Percentiles rank a stretch among this genome's conserved stretches.
Conservation (phyloP, 208 protist species). For the Zelonia costaricensis region DNA sequence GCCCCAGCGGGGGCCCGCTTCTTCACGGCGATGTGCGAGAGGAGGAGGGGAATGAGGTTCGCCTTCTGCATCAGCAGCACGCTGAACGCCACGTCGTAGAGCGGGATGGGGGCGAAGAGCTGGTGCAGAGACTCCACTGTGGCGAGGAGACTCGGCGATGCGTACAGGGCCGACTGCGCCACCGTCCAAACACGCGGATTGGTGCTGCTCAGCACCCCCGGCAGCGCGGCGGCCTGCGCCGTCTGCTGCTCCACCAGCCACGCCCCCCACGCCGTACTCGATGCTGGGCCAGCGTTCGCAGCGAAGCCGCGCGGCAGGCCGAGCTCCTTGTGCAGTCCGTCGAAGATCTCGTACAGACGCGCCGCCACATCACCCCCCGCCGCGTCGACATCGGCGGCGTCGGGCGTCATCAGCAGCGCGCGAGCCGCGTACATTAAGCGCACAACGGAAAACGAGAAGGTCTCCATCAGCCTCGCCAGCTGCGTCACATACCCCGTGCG, state of each 20-base stretch:
- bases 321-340: conserved; percentile 67
- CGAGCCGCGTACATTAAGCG: conserved; percentile 14
- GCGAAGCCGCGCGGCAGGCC: conserved; percentile 44
- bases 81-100: conserved; percentile 46
- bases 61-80: conserved; percentile 55
- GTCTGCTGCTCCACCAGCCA: conserved; percentile 23
- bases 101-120: conserved; percentile 27
- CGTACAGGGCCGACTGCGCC: conserved; percentile 61
- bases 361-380: not conserved
- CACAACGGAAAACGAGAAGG: conserved; percentile 27
- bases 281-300: not conserved
- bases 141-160: conserved; percentile 34
- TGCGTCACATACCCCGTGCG: conserved; percentile 28
- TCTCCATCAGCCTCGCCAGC: conserved; percentile 29
- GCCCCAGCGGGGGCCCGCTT: no score
- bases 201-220: conserved; percentile 26
- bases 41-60: conserved; percentile 35
- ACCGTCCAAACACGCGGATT: conserved; percentile 55
- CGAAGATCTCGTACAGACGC: conserved; percentile 35
- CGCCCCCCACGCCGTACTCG: conserved; percentile 10
- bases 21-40: conserved; percentile 9
- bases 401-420: not conserved
- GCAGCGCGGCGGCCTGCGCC: conserved; percentile 13
- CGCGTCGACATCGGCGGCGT: not conserved
- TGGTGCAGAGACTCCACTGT: conserved; percentile 32